Conservation (phyloP, 2,329 filamentous ascomycete species). For the Aureobasidium namibiae region DNA sequence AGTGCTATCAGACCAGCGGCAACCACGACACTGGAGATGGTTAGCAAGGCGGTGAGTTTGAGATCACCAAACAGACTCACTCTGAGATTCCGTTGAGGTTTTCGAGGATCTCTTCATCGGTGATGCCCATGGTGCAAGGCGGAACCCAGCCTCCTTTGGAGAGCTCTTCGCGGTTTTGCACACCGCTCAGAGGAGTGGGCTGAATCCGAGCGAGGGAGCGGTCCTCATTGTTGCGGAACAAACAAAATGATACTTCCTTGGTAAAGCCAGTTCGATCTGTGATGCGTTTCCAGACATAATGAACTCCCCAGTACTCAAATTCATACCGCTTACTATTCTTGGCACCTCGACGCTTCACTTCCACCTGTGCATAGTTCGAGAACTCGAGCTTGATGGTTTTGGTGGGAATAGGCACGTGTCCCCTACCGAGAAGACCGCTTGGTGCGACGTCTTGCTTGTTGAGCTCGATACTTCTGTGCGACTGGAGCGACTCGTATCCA, state of each 20-base stretch:
- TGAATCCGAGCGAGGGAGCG: conserved; percentile 74
- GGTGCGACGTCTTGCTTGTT: conserved; percentile 26
- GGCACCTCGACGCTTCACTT: conserved; percentile 62
- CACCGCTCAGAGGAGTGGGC: conserved; percentile 64
- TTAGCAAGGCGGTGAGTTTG: conserved; percentile 18
- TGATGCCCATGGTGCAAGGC: conserved; percentile 85
- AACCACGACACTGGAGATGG: conserved; percentile 62
- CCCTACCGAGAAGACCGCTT: conserved; percentile 27
- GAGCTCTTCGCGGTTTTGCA: conserved; percentile 63
- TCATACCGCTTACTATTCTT: conserved; percentile 69
- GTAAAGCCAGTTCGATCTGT: conserved; percentile 55
- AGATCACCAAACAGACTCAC: conserved; percentile 47
- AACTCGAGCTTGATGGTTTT: conserved; percentile 88
- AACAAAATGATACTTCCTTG: conserved; percentile 66
- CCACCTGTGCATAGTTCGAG: conserved; percentile 91
- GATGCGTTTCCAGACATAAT: conserved; percentile 75
- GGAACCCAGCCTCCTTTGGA: conserved; percentile 81
- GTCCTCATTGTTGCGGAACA: conserved; percentile 59
- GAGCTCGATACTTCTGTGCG: conserved; percentile 32
- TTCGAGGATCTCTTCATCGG: conserved; percentile 60
- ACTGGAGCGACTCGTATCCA: conserved; percentile 45
- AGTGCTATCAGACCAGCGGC: conserved; percentile 83
- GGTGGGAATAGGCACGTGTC: conserved; percentile 46
- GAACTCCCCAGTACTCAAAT: conserved; percentile 87
- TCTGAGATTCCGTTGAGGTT: conserved; percentile 75